These are phyloP conservation scores for Dryadomyces sulphureus DNA, from an alignment of 2,329 filamentous ascomycete species.

Conservation along the genomic window DNA sequence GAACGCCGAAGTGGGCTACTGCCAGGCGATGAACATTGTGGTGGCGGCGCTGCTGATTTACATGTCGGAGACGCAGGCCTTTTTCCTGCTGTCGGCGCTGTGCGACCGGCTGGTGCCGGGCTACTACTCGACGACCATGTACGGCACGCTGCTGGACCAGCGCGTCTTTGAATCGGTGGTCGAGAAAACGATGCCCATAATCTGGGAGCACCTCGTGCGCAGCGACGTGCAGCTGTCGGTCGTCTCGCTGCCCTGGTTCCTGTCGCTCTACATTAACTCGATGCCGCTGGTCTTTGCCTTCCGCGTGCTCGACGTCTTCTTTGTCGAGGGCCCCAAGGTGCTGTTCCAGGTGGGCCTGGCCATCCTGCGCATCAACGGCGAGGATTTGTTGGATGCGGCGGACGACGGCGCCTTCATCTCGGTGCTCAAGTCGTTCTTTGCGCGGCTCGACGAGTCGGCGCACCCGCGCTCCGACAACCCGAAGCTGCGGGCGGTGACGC, in stretches of 20 bases:
- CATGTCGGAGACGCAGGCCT: slow-evolving; percentile 91
- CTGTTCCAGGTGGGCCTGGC: slow-evolving; percentile 92
- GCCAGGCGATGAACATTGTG: slow-evolving; percentile 99
- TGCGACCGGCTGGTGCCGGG: slow-evolving; percentile 89
- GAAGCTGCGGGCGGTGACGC: slow-evolving; percentile 83
- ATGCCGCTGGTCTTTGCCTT: slow-evolving; percentile 98
- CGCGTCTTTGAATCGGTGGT: slow-evolving; percentile 95
- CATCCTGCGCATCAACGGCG: slow-evolving; percentile 93
- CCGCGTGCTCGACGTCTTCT: slow-evolving; percentile 92
- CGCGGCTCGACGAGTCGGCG: slow-evolving; percentile 83
- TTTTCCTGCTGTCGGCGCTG: slow-evolving; percentile 79
- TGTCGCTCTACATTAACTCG: slow-evolving; percentile 97
- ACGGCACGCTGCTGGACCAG: slow-evolving; percentile 90
- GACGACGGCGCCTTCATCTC: slow-evolving; percentile 97
- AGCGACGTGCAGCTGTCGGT: slow-evolving; percentile 95
- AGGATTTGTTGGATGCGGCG: slow-evolving; percentile 81
- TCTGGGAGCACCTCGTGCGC: slow-evolving; percentile 97
- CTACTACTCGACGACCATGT: slow-evolving; percentile 99
- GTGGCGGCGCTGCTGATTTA: slow-evolving; percentile 97
- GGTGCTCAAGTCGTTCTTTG: slow-evolving; percentile 88
- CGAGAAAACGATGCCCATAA: slow-evolving; percentile 96
- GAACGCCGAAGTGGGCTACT: slow-evolving; percentile 91
- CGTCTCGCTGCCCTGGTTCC: slow-evolving; percentile 92
- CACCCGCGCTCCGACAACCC: slow-evolving; percentile 92
- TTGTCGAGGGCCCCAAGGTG: slow-evolving; percentile 93